Evolutionary conservation across 2,329 filamentous ascomycete species (phyloP).

Genomic region (Aureobasidium namibiae): DNA sequence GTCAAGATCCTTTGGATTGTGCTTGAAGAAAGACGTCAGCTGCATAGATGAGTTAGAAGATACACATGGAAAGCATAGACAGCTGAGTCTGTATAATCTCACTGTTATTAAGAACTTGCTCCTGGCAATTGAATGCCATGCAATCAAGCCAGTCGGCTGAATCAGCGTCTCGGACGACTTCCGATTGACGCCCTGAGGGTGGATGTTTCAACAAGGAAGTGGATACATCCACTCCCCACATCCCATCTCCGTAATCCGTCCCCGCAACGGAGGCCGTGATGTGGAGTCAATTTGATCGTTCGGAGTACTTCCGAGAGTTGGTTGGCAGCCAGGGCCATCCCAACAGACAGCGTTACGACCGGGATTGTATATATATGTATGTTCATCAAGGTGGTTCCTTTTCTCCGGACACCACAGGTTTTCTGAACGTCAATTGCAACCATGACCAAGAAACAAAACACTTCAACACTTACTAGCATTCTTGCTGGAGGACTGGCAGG

Average conservation of each 20-base stretch:
- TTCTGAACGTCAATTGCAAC: not conserved
- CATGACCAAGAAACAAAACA: not conserved
- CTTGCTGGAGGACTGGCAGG: conserved; percentile 10
- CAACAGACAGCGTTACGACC: not conserved
- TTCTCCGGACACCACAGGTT: not conserved
- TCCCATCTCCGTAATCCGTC: not conserved
- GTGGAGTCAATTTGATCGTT: not conserved
- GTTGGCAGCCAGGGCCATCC: not conserved
- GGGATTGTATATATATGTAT: not conserved
- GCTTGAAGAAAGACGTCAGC: not conserved
- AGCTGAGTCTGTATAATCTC: not conserved
- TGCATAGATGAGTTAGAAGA: not conserved
- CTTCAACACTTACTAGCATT: conserved; percentile 9
- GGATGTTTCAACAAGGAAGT: not conserved
- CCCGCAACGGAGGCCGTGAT: not conserved
- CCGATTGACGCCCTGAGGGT: not conserved
- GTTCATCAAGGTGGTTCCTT: not conserved
- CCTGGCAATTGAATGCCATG: not conserved
- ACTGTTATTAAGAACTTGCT: not conserved
- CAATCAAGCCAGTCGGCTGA: not conserved
- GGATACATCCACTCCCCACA: not conserved
- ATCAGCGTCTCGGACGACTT: not conserved
- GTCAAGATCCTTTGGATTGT: not conserved
- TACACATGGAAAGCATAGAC: not conserved
- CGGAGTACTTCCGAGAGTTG: not conserved